Conservation (phyloP, 2,329 filamentous ascomycete genomes). For the Aspergillus sp. region DNA sequence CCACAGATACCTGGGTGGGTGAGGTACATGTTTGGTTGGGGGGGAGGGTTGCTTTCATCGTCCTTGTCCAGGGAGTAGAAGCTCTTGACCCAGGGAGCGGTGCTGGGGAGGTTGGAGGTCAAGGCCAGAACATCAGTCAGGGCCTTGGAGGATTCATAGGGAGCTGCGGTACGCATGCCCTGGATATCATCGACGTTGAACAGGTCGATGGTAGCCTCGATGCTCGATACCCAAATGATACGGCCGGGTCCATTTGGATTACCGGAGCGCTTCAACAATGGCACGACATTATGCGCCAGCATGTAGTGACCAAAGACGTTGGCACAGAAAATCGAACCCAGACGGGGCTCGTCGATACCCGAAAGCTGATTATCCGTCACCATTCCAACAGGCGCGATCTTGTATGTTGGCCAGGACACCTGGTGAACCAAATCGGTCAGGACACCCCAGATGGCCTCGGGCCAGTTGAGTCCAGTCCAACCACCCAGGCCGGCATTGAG, state of each 20-base stretch:
- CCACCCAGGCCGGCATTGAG: constrained; percentile 88
- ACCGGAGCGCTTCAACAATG: constrained; percentile 58
- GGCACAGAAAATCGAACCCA: constrained; percentile 82
- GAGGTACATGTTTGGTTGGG: constrained; percentile 64
- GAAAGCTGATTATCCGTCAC: constrained; percentile 51
- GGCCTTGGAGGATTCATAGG: constrained; percentile 86
- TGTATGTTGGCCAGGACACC: constrained; percentile 73
- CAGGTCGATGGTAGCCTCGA: constrained; percentile 60
- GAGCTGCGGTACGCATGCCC: constrained; percentile 54
- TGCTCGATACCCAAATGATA: constrained; percentile 81
- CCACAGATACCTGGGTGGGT: constrained; percentile 82
- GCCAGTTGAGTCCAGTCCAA: constrained; percentile 75
- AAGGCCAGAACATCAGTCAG: constrained; percentile 80
- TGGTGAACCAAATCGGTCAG: constrained; percentile 62
- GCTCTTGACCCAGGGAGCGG: constrained; percentile 50
- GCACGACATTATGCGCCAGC: constrained; percentile 73
- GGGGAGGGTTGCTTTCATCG: constrained; percentile 9
- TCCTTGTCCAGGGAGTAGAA: constrained; percentile 49
- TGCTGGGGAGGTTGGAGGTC: constrained; percentile 63
- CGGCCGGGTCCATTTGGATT: constrained; percentile 49
- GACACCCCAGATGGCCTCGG: constrained; percentile 50
- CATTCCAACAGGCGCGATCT: constrained; percentile 57
- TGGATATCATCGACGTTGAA: constrained; percentile 72
- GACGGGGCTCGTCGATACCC: constrained; percentile 46
- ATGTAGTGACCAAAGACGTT: constrained; percentile 97